phyloP scores from a whole-genome alignment of 139 green algal genomes.

The Volvox reticuliferus region DNA sequence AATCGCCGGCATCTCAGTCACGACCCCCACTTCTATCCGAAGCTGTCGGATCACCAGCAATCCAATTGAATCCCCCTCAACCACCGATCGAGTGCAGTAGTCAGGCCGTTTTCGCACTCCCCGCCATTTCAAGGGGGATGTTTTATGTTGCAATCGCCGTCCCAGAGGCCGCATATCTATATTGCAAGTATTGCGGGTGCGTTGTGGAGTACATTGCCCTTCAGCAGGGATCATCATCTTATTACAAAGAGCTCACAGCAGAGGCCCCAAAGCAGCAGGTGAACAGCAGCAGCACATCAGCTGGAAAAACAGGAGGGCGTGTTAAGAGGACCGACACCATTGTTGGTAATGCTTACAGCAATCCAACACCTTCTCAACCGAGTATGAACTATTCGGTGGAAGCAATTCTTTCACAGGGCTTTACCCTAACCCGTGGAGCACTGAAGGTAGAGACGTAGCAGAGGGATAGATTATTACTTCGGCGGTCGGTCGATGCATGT shows the following conservation, averaged over 20 bases:
- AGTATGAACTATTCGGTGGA: neutral
- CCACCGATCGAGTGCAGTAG: neutral
- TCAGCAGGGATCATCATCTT: neutral
- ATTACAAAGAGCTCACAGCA: neutral
- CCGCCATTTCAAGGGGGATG: neutral
- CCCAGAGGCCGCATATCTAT: neutral
- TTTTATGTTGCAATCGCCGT: slow-evolving; percentile 15
- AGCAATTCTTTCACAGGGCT: no score
- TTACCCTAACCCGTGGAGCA: neutral
- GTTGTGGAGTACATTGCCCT: neutral
- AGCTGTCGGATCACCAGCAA: neutral
- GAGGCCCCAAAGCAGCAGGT: neutral
- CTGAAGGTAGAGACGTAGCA: neutral
- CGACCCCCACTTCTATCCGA: neutral
- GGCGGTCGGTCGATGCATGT: no score
- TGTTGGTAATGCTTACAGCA: neutral
- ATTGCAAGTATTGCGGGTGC: neutral
- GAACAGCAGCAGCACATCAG: neutral
- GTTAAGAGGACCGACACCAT: neutral
- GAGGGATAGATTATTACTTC: neutral
- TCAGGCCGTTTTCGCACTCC: neutral
- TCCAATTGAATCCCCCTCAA: neutral
- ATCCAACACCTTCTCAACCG: neutral
- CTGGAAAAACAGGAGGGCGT: neutral
- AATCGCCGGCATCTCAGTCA: neutral